phyloP scores from a whole-genome alignment of 2,329 filamentous ascomycete species.

The Fusarium sp. region DNA sequence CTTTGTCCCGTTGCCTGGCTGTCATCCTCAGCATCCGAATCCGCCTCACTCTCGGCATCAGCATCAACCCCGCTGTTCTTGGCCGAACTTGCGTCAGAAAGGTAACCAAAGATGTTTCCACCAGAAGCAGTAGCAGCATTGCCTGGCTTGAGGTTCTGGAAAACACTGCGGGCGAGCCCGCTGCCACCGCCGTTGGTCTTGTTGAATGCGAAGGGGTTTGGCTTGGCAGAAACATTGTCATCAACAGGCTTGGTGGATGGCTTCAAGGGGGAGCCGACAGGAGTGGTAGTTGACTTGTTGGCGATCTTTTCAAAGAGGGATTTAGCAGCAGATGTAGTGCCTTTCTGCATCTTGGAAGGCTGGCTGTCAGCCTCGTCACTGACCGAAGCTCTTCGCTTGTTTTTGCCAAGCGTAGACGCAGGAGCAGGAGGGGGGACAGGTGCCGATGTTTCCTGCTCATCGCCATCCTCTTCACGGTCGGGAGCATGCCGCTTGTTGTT shows the following conservation, averaged over 20 bases:
- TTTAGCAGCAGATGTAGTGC: constrained; percentile 64
- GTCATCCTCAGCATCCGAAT: constrained; percentile 55
- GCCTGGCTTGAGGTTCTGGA: constrained; percentile 54
- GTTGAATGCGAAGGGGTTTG: constrained; percentile 49
- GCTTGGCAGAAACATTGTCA: constrained; percentile 46
- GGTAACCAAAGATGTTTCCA: constrained; percentile 68
- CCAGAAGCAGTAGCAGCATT: constrained; percentile 41
- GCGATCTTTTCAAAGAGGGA: constrained; percentile 68
- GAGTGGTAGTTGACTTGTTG: constrained; percentile 58
- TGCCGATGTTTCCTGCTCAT: constrained; percentile 55
- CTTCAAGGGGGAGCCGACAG: constrained; percentile 50
- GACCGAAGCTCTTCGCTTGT: constrained; percentile 63
- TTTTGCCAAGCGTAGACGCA: constrained; percentile 54
- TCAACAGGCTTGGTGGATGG: constrained; percentile 45
- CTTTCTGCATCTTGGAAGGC: constrained; percentile 62
- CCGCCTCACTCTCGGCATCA: constrained; percentile 59
- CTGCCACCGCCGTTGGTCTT: constrained; percentile 51
- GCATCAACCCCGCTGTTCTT: constrained; percentile 65
- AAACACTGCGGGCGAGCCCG: constrained; percentile 55
- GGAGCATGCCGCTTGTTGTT: constrained; percentile 62
- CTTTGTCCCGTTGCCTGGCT: constrained; percentile 57
- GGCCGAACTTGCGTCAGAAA: constrained; percentile 66
- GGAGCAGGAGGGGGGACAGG: constrained; percentile 44
- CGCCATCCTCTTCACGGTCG: constrained; percentile 54
- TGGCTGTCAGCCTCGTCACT: constrained; percentile 60